A percentile compares a stretch with the other conserved stretches of the same genome.
These are phyloP conservation scores for Thalassiosira ordinaria DNA, from an alignment of 352 stramenopile genomes.

Conservation along the genomic window DNA sequence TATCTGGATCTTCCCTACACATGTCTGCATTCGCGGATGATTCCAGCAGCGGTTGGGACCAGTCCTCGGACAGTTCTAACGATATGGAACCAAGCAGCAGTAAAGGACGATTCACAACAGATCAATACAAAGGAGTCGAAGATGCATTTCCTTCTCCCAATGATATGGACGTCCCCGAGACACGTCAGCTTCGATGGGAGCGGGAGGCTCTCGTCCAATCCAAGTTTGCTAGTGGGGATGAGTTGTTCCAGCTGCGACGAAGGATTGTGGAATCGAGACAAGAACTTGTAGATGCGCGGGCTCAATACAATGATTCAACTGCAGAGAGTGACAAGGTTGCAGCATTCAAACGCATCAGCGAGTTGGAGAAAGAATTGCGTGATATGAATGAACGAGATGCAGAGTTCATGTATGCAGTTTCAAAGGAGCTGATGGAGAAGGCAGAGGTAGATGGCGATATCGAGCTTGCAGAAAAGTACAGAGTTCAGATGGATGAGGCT, in stretches of 20 bases:
- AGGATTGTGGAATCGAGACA: conserved; percentile 50
- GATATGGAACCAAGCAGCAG: too few species aligned
- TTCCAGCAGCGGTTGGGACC: background rate
- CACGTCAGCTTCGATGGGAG: conserved; percentile 26
- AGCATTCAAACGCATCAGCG: conserved; percentile 16
- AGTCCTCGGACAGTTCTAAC: too few species aligned
- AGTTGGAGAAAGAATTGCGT: conserved; percentile 34
- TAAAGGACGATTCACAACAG: conserved; percentile 3
- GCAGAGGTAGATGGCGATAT: conserved; percentile 46
- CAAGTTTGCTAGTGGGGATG: conserved; percentile 69
- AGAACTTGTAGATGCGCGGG: conserved; percentile 49
- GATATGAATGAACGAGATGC: conserved; percentile 66
- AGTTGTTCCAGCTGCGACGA: conserved; percentile 58
- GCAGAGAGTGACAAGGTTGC: background rate
- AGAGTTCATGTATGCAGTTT: conserved; percentile 74
- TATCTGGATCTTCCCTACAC: background rate
- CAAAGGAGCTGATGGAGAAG: conserved; percentile 45
- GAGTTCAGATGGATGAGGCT: conserved; percentile 50
- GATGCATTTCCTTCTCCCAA: conserved; percentile 21
- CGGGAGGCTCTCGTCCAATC: conserved; percentile 28
- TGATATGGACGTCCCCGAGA: conserved; percentile 28
- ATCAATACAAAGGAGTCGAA: conserved; percentile 31
- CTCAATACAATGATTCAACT: conserved; percentile 8
- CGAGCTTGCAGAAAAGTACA: conserved; percentile 41
- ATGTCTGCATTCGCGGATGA: background rate